These are phyloP conservation scores for Suhomyces anneliseae DNA, from an alignment of 1,139 yeast genomes.

Conservation along the genomic window DNA sequence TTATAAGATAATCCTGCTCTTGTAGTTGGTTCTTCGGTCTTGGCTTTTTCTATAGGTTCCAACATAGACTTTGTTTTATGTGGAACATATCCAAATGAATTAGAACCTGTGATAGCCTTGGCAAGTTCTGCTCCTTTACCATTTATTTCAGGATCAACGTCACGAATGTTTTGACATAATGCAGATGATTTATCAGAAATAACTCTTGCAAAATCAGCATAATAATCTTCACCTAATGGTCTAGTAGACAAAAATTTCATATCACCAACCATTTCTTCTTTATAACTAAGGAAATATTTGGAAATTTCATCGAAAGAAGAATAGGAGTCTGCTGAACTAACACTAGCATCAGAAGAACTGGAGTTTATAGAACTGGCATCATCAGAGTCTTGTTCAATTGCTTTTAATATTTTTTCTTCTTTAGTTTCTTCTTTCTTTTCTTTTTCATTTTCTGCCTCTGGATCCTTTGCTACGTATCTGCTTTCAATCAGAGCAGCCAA, in stretches of 20 bases:
- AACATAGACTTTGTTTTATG: constrained; percentile 46
- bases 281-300: constrained; percentile 32
- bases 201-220: constrained; percentile 29
- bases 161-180: constrained; percentile 39
- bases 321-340: constrained; percentile 32
- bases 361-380: constrained; percentile 25
- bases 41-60: constrained; percentile 29
- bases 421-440: constrained; percentile 10
- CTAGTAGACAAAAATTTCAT: constrained; percentile 17
- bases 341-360: constrained; percentile 18
- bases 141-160: constrained; percentile 41
- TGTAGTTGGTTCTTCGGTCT: constrained; percentile 13
- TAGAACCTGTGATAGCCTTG: constrained; percentile 47
- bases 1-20: constrained; percentile 35
- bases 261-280: constrained; percentile 22
- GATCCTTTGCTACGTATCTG: constrained; percentile 8
- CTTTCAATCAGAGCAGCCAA: constrained; percentile 24
- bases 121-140: constrained; percentile 50
- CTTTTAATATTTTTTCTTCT: not conserved
- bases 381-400: constrained; percentile 5
- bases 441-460: not conserved
- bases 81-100: constrained; percentile 39
- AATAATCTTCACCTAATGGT: constrained; percentile 31
- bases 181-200: constrained; percentile 42
- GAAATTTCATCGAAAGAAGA: constrained; percentile 44